Conservation (phyloP, 2,329 filamentous ascomycete species). For the Fusarium sp. region DNA sequence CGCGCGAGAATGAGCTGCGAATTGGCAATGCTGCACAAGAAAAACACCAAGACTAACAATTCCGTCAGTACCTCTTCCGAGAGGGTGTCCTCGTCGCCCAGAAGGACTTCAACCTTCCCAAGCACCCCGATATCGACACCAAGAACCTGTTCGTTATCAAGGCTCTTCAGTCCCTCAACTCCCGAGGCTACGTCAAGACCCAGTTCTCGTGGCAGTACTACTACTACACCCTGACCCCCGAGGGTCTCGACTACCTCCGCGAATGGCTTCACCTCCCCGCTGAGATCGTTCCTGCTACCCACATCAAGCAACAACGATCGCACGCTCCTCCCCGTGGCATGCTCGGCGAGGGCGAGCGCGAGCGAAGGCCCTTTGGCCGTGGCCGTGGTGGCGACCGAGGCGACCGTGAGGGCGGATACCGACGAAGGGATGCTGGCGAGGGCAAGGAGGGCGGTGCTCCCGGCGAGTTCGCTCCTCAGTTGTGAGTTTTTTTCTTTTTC, state of each 20-base stretch:
- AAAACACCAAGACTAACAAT: conserved; percentile 37
- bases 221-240: conserved; percentile 99
- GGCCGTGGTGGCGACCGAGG: conserved; percentile 80
- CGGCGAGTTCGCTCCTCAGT: conserved; percentile 91
- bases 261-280: conserved; percentile 99
- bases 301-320: conserved; percentile 99
- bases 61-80: conserved; percentile 88
- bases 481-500: conserved; percentile 69
- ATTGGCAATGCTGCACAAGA: conserved; percentile 31
- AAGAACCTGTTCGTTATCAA: conserved; percentile 99
- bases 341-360: conserved; percentile 87
- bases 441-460: conserved; percentile 93
- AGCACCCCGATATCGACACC: conserved; percentile 98
- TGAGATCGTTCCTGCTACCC: conserved; percentile 98
- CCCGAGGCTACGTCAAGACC: conserved; percentile 98
- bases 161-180: conserved; percentile 97
- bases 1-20: conserved; percentile 16
- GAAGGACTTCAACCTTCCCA: conserved; percentile 99
- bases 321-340: conserved; percentile 98
- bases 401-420: conserved; percentile 90
- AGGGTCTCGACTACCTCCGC: conserved; percentile 99
- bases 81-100: conserved; percentile 94
- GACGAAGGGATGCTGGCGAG: conserved; percentile 86
- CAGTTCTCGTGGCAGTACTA: conserved; percentile 99
- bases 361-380: conserved; percentile 86